A percentile compares a stretch with the other conserved stretches of the same genome.
These are phyloP conservation scores for Cercospora sesami DNA, from an alignment of 2,329 filamentous ascomycete species.

Conservation along the genomic window DNA sequence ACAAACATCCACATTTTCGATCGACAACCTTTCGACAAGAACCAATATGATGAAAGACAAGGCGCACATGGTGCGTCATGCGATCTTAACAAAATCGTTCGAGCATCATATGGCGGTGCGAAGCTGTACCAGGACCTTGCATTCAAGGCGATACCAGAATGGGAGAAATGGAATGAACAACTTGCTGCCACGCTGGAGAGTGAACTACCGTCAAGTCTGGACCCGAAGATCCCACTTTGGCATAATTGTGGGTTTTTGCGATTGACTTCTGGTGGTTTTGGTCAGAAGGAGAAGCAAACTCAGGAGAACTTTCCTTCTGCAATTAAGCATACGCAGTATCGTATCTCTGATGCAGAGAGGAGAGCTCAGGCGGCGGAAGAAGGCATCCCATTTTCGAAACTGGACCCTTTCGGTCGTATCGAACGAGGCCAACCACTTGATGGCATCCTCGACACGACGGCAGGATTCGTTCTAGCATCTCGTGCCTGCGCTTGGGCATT, in stretches of 20 bases:
- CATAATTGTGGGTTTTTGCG: conserved; percentile 33
- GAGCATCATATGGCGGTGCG: conserved; percentile 30
- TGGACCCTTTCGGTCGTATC: conserved; percentile 24
- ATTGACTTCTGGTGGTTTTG: conserved; percentile 23
- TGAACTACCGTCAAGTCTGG: conserved; percentile 15
- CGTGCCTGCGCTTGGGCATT: conserved; percentile 25
- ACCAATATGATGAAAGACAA: conserved; percentile 26
- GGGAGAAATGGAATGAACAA: conserved; percentile 39
- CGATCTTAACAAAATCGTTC: conserved; percentile 33
- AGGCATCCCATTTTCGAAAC: conserved; percentile 21
- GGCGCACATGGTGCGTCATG: conserved; percentile 29
- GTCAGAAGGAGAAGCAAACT: conserved; percentile 28
- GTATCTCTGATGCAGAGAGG: conserved; percentile 25
- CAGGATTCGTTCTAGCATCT: conserved; percentile 26
- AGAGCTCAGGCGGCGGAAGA: conserved; percentile 14
- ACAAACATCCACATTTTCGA: conserved; percentile 39
- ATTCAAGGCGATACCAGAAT: conserved; percentile 35
- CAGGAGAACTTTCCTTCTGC: conserved; percentile 30
- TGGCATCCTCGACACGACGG: conserved; percentile 27
- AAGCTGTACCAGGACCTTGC: conserved; percentile 31
- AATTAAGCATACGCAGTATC: conserved; percentile 35
- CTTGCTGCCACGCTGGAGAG: conserved; percentile 11
- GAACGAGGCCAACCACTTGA: conserved; percentile 16
- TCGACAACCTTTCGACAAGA: conserved; percentile 30
- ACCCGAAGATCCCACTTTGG: conserved; percentile 28